phyloP scores from a whole-genome alignment of 768 basidiomycete genomes.

The Guyanaporus albipodus region DNA sequence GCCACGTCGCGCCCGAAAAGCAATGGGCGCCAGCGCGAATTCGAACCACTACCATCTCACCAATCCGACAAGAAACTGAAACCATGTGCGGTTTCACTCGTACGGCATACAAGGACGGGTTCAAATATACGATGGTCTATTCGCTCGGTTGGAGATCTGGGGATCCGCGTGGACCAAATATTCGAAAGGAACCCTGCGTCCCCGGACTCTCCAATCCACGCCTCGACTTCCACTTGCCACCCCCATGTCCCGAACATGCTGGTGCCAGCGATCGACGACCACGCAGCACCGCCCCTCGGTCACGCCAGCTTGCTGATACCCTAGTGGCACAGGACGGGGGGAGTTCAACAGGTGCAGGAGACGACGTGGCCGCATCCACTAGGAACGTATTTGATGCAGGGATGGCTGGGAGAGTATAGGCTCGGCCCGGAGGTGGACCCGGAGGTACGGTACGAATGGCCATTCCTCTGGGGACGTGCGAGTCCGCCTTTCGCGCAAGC shows the following conservation, averaged over 20 bases:
- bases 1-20: no score
- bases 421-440: slow-evolving; percentile 1
- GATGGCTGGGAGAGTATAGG: slow-evolving; percentile 13
- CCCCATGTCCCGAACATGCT: not conserved
- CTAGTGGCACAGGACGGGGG: not conserved
- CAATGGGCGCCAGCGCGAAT: not conserved
- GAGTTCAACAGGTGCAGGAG: not conserved
- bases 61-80: not conserved
- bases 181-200: not conserved
- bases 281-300: not conserved
- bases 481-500: slow-evolving; percentile 1
- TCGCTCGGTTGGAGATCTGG: slow-evolving; percentile 4
- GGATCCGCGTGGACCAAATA: slow-evolving; percentile 2
- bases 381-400: slow-evolving; percentile 2
- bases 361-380: slow-evolving; percentile 3
- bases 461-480: not conserved
- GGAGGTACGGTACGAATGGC: slow-evolving; percentile 6
- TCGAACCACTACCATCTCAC: not conserved
- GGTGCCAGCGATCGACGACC: not conserved
- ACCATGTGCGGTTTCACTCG: slow-evolving; percentile 7
- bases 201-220: not conserved
- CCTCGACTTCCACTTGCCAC: not conserved
- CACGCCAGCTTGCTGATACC: no score
- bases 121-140: slow-evolving; percentile 9
- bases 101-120: slow-evolving; percentile 1